Percentiles rank a stretch among this genome's conserved stretches.
These are phyloP conservation scores for Coniferiporia sulphurascens DNA, from an alignment of 1,284 basidiomycete species.

Conservation along the genomic window DNA sequence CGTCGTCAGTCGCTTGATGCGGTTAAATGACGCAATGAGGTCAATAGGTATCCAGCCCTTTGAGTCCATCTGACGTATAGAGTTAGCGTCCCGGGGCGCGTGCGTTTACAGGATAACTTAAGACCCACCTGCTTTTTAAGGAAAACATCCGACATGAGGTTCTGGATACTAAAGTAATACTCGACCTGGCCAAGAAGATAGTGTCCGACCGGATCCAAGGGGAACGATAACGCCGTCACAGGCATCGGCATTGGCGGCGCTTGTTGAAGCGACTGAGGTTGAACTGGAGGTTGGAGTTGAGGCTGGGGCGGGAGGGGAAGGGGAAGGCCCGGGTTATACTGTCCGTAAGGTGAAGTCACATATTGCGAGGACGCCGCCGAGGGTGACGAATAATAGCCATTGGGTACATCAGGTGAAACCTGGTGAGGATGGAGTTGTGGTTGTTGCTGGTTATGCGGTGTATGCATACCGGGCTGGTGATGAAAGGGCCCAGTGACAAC, in stretches of 20 bases:
- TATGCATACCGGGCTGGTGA: slow-evolving; percentile 6
- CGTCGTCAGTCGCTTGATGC: slow-evolving; percentile 66
- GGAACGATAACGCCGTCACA: slow-evolving; percentile 49
- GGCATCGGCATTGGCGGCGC: slow-evolving; percentile 50
- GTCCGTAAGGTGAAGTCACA: slow-evolving; percentile 13
- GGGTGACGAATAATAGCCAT: slow-evolving; percentile 13
- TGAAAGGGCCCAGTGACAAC: slow-evolving; percentile 12
- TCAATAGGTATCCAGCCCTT: slow-evolving; percentile 83
- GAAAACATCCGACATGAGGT: slow-evolving; percentile 80
- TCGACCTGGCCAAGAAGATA: slow-evolving; percentile 79
- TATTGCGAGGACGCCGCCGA: slow-evolving; percentile 10
- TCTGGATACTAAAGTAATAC: slow-evolving; percentile 85
- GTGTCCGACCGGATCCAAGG: slow-evolving; percentile 58
- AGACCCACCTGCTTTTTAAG: slow-evolving; percentile 63
- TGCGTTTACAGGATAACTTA: slow-evolving; percentile 15
- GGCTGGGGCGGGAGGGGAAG: background rate
- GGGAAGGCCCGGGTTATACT: slow-evolving; percentile 5
- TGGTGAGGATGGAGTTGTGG: slow-evolving; percentile 4
- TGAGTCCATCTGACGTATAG: slow-evolving; percentile 71
- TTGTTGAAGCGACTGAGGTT: slow-evolving; percentile 23
- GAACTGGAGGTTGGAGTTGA: background rate
- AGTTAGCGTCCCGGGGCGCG: background rate
- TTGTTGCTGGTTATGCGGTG: background rate
- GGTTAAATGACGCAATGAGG: slow-evolving; percentile 83
- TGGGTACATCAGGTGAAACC: slow-evolving; percentile 11